phyloP scores from a whole-genome alignment of 352 stramenopile species.

The Phytophthora macrochlamydospora region DNA sequence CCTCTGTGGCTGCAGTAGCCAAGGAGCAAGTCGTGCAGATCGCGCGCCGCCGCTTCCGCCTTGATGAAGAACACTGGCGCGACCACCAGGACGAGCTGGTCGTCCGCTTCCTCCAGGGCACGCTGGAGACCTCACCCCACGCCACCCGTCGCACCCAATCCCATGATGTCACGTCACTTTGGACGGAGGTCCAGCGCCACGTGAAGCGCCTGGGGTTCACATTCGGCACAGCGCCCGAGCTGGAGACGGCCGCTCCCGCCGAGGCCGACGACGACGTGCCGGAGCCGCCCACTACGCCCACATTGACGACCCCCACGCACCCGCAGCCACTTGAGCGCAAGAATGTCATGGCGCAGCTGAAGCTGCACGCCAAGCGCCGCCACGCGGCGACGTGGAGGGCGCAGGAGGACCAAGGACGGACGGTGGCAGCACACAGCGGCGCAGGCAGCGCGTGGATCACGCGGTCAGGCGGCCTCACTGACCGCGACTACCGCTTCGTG shows the following conservation, averaged over 20 bases:
- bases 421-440: background rate
- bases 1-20: conserved; percentile 8
- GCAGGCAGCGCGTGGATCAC: conserved; percentile 15
- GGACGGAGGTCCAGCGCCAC: conserved; percentile 11
- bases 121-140: background rate
- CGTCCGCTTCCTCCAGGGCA: background rate
- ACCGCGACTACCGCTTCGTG: conserved; percentile 22
- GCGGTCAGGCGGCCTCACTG: conserved; percentile 10
- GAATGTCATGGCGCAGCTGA: conserved; percentile 16
- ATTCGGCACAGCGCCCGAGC: conserved; percentile 1
- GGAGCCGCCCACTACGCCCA: background rate
- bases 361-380: conserved; percentile 16
- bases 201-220: conserved; percentile 1
- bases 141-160: conserved; percentile 3
- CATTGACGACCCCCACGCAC: conserved; percentile 20
- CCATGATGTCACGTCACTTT: conserved; percentile 13
- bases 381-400: background rate
- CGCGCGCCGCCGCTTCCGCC: background rate
- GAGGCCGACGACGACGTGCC: background rate
- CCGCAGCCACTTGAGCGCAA: conserved; percentile 3
- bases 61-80: conserved; percentile 3
- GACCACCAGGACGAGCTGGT: conserved; percentile 3
- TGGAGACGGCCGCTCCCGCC: background rate
- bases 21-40: conserved; percentile 15
- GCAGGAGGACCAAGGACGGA: conserved; percentile 12